These are phyloP conservation scores for Lachnellula arida DNA, from an alignment of 2,329 filamentous ascomycete species.

Conservation along the genomic window DNA sequence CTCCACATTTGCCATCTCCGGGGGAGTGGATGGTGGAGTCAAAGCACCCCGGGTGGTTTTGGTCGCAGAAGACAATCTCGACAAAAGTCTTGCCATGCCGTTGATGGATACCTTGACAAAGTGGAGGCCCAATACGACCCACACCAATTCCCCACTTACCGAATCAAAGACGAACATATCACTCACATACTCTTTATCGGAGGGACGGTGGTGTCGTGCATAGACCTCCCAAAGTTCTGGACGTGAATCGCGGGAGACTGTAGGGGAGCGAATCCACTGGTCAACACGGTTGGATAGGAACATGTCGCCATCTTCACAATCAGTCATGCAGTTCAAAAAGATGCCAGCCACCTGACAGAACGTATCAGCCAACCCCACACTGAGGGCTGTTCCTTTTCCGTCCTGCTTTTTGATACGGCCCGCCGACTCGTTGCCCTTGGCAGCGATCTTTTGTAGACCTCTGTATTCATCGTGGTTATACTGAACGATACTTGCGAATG, in stretches of 20 bases:
- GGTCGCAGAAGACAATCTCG: constrained; percentile 17
- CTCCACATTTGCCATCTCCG: background rate
- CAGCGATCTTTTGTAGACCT: constrained; percentile 5
- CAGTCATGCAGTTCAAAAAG: constrained; percentile 35
- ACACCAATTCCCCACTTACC: constrained; percentile 26
- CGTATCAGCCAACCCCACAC: constrained; percentile 24
- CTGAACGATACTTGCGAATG: constrained; percentile 4
- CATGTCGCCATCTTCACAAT: constrained; percentile 26
- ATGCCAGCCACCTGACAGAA: constrained; percentile 37
- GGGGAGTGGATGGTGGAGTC: background rate
- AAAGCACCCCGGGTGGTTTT: background rate
- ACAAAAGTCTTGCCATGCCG: constrained; percentile 31
- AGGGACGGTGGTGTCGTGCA: constrained; percentile 23
- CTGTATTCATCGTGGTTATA: constrained; percentile 6
- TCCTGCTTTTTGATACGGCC: constrained; percentile 1
- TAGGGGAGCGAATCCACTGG: constrained; percentile 32
- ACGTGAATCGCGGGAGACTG: constrained; percentile 1
- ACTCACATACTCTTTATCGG: constrained; percentile 27
- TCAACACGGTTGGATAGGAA: constrained; percentile 34
- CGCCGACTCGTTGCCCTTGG: background rate
- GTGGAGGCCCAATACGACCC: constrained; percentile 33
- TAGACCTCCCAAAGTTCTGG: constrained; percentile 29
- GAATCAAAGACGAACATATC: constrained; percentile 36
- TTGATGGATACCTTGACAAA: constrained; percentile 29
- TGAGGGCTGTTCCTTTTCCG: background rate